Conservation (phyloP, 805 yeast genomes). For the Yarrowia sp. region DNA sequence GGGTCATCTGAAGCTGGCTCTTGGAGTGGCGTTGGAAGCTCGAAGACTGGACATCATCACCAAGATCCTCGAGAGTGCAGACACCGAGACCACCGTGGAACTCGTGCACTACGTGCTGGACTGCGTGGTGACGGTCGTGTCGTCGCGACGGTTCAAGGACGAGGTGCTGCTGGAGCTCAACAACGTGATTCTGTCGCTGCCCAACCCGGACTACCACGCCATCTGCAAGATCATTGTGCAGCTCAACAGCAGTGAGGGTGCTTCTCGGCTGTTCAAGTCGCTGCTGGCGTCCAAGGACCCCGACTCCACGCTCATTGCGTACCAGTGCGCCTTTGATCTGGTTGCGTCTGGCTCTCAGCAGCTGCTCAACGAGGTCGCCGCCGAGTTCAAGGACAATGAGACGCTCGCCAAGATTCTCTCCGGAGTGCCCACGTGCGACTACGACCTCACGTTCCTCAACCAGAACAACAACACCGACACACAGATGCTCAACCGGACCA, state of each 20-base stretch:
- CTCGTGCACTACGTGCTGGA: conserved; percentile 77
- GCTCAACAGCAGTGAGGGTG: conserved; percentile 76
- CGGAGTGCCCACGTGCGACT: conserved; percentile 94
- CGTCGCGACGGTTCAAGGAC: conserved; percentile 69
- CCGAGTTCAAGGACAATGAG: conserved; percentile 46
- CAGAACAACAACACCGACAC: conserved; percentile 88
- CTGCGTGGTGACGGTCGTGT: conserved; percentile 67
- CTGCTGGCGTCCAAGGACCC: conserved; percentile 55
- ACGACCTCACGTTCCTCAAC: conserved; percentile 83
- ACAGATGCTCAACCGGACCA: conserved; percentile 79
- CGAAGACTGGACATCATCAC: conserved; percentile 83
- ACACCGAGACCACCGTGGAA: conserved; percentile 19
- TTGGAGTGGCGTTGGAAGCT: conserved; percentile 91
- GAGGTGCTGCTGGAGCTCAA: conserved; percentile 69
- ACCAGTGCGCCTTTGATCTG: conserved; percentile 94
- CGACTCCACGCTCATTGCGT: conserved; percentile 66
- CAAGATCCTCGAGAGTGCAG: conserved; percentile 43
- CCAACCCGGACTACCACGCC: conserved; percentile 79
- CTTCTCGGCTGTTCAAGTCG: conserved; percentile 69
- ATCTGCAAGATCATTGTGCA: conserved; percentile 87
- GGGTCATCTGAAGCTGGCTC: conserved; percentile 77
- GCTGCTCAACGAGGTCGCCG: conserved; percentile 63
- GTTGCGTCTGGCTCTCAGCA: conserved; percentile 93
- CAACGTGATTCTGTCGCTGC: conserved; percentile 61
- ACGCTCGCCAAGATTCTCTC: conserved; percentile 73